Base-by-base conservation (phyloP, 257 asterid species). In the Ajuga chamaepitys region DNA sequence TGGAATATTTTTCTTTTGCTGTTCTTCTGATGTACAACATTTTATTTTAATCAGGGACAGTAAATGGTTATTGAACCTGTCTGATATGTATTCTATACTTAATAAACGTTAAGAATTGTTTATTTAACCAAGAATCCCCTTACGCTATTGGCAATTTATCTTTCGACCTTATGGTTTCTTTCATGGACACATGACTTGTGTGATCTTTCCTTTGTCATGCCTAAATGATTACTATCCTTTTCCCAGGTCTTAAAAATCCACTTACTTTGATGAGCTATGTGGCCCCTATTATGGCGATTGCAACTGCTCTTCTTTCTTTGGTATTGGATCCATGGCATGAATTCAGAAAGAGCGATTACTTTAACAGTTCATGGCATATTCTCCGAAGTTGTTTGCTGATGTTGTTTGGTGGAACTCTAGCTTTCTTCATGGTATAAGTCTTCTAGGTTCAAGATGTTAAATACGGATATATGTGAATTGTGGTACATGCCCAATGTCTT, bases 331-430 rank as follows among this genome's bases (percentile, higher is more conserved):
- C 98, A 45, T 94, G 99, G 99, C 68, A 78, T 59, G 95, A 88
- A 66, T 86, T 94, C 74, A 83, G 80, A 76, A 60, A 32, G 18
- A 85, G 75, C 51, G 68, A 68, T 70, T 91, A 94, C 83, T 94
- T 94, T 64, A 78, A 88, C 85, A 91, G 89, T 82, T 80, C 95
- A 42, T 78, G 97, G 93, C 88, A 91, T 75, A 82, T 82, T 25
- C 26, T 52, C 58, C 78, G 91, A 78, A 94, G 99, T 77, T 77
- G 91, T 80, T 83, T 91, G 76, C 86, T 94, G 74, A 88, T 94
- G 99, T 73, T 94, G 78, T 86, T 94, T 52, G 99, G 99, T 77
- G 99, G 99, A 67, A 77, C 95, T 70, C 82, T 94, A 62, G 99
- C 99, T 73, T 94, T 94, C 83, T 85, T 94, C 81, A 94, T 94